Conservation (phyloP, 768 basidiomycete genomes). For the Boletellus ananas region DNA sequence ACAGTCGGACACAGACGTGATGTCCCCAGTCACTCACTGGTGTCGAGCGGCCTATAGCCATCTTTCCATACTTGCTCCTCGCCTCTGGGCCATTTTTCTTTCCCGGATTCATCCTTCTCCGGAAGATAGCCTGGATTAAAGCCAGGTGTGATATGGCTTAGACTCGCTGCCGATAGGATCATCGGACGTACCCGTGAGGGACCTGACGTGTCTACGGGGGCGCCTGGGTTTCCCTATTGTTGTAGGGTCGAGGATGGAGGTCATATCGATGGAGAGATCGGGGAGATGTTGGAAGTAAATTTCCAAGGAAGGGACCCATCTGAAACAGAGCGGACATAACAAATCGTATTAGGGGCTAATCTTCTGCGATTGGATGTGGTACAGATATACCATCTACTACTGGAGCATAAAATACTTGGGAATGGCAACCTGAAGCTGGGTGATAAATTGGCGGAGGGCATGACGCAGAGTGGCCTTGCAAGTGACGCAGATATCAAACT, state of each 20-base stretch:
- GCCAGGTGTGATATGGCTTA: neutral
- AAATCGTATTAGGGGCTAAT: neutral
- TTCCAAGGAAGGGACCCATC: neutral
- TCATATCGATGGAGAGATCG: slow-evolving; percentile 38
- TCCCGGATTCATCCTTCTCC: slow-evolving; percentile 69
- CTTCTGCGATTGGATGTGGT: too few species aligned
- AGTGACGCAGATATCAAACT: neutral
- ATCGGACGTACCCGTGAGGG: slow-evolving; percentile 50
- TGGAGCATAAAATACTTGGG: slow-evolving; percentile 6
- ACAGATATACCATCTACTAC: too few species aligned
- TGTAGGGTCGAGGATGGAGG: slow-evolving; percentile 61
- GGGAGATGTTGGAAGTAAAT: neutral
- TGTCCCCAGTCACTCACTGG: slow-evolving; percentile 36
- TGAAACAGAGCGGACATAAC: neutral
- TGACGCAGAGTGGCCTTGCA: neutral
- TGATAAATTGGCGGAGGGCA: neutral
- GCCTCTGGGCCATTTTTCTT: slow-evolving; percentile 83
- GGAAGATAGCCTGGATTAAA: slow-evolving; percentile 64
- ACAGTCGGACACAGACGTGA: slow-evolving; percentile 1
- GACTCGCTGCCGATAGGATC: neutral
- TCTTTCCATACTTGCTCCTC: slow-evolving; percentile 74
- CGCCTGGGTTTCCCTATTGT: slow-evolving; percentile 57
- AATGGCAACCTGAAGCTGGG: slow-evolving; percentile 8
- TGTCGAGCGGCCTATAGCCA: slow-evolving; percentile 53
- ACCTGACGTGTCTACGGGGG: slow-evolving; percentile 60